Evolutionary conservation across 768 basidiomycete genomes (phyloP), one percentile per base, ranked within the genome.

Genomic region (Rhizopogon vinicolor): DNA sequence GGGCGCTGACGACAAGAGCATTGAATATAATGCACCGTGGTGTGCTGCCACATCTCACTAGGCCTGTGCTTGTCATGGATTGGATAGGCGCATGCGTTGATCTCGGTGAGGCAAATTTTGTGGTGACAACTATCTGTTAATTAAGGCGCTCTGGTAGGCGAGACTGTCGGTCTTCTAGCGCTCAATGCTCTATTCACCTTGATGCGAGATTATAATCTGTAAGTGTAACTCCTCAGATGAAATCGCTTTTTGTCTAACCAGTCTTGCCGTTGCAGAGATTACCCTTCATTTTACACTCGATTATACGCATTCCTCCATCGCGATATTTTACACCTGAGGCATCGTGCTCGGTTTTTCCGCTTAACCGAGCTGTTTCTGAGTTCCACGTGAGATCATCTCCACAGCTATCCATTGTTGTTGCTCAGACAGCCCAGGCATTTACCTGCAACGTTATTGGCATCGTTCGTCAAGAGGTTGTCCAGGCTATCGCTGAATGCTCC

Each of bases 171-270:
- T 1, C 77, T 99, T 54, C 75, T 98, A 43, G 93, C 92, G 1
- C 77, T 99, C 60, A 98, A 98, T 62, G 88, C 91, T 1, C 71
- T 99, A 49, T 98, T 93, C 65, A 81, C 87, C 12, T 76, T 99
- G 57, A 98, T 98, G 72, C 89, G 82, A 56, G 86, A 93, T 51
- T 94, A 97, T 66, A 97, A 97, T 62, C 77, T 99, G 95, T 92
- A 65, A 66, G 91, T 78, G 28, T 12, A 22, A 49, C 16, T 10
- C 14, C 25, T 10, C 35, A 3, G 22, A 41, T 25, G 28, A 25
- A 59, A 48, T 37, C 35, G 3, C 19, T 37, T 49, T 16, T 37
- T 14, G 5, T 25, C 48, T 54, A 44, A 39, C 51, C 44, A 63
- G 51, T 40, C 45, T 4, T 53, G 7, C 44, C 52, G 43, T 51